These are phyloP conservation scores for Colletotrichum sp. DNA, from an alignment of 2,329 filamentous ascomycete genomes.

Conservation along the genomic window DNA sequence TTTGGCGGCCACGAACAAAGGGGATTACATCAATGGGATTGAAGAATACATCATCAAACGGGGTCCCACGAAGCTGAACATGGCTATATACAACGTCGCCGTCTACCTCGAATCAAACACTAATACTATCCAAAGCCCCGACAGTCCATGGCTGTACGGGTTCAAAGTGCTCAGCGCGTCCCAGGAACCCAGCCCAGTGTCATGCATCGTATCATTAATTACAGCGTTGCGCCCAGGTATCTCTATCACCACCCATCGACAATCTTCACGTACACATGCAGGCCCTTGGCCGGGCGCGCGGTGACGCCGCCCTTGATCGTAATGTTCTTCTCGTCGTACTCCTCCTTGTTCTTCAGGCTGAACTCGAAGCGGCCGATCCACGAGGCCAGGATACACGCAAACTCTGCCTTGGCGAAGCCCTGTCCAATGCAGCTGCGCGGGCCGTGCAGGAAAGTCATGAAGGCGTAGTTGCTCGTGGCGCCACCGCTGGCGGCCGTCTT, in stretches of 20 bases:
- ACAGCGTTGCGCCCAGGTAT: background rate
- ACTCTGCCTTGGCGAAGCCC: constrained; percentile 81
- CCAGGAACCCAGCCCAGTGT: background rate
- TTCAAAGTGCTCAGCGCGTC: background rate
- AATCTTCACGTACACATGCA: constrained; percentile 70
- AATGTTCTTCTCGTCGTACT: constrained; percentile 70
- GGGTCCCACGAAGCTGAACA: no score
- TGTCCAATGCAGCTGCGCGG: constrained; percentile 86
- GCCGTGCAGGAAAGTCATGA: constrained; percentile 85
- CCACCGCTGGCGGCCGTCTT: constrained; percentile 67
- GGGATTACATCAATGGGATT: no score
- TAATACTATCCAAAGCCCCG: background rate
- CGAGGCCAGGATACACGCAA: constrained; percentile 80
- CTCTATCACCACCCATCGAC: constrained; percentile 35
- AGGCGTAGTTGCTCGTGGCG: constrained; percentile 76
- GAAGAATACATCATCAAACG: no score
- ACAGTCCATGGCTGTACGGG: background rate
- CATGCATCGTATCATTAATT: background rate
- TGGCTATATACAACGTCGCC: background rate
- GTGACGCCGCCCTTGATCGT: constrained; percentile 75
- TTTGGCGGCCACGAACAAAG: no score
- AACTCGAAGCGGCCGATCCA: constrained; percentile 79
- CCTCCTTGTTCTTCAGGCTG: constrained; percentile 58
- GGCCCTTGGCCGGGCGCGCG: constrained; percentile 71
- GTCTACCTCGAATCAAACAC: background rate